Evolutionary conservation across 441 rosid species (phyloP).

Genomic region (Mallotus repandus): DNA sequence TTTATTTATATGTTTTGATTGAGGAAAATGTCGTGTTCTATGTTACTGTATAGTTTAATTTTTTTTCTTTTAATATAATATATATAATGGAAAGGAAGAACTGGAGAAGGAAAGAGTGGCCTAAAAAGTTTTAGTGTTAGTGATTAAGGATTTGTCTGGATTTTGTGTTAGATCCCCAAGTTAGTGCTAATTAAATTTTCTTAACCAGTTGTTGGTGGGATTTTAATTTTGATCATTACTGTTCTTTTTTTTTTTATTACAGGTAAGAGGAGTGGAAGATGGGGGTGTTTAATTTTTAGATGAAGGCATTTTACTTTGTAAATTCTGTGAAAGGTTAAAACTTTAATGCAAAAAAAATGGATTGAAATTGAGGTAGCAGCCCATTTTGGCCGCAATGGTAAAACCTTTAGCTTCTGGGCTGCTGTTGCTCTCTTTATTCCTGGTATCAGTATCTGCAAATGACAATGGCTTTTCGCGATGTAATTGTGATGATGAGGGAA

Average conservation of each 20-base stretch:
- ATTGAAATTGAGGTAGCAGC: constrained; percentile 35
- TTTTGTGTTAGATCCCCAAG: constrained; percentile 24
- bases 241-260: constrained; percentile 1
- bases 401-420: constrained; percentile 46
- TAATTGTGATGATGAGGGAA: constrained; percentile 88
- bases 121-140: not conserved
- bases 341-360: constrained; percentile 26
- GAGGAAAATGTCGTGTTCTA: constrained; percentile 27
- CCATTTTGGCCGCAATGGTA: constrained; percentile 51
- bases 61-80: not conserved
- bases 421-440: constrained; percentile 46
- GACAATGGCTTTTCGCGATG: constrained; percentile 56
- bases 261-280: constrained; percentile 27
- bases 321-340: not conserved
- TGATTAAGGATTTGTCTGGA: not conserved
- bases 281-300: constrained; percentile 18
- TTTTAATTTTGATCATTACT: constrained; percentile 14
- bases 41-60: constrained; percentile 12
- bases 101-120: not conserved
- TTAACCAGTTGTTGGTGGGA: not conserved
- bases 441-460: constrained; percentile 39
- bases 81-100: constrained; percentile 6
- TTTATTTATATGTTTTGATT: not conserved
- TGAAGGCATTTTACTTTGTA: constrained; percentile 7
- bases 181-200: not conserved